These are phyloP conservation scores for Dentipellis sp. DNA, from an alignment of 768 basidiomycete species.

Conservation along the genomic window DNA sequence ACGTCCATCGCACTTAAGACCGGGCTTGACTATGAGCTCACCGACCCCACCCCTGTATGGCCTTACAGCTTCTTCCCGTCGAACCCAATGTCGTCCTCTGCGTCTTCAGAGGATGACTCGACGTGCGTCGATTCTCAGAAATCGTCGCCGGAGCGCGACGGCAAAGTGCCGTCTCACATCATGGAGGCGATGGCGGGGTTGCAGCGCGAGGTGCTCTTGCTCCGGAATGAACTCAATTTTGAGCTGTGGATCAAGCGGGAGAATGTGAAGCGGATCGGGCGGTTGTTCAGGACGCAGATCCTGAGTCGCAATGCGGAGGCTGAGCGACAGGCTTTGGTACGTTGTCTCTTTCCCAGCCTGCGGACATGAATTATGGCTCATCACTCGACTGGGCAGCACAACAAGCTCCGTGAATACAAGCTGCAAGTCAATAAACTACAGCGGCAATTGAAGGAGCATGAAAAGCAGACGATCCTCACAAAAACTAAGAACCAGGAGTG, in stretches of 20 bases:
- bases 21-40: constrained; percentile 53
- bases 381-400: constrained; percentile 43
- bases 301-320: constrained; percentile 67
- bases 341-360: constrained; percentile 16
- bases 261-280: constrained; percentile 76
- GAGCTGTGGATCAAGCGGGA: constrained; percentile 78
- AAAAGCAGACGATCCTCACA: constrained; percentile 58
- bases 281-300: constrained; percentile 66
- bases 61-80: constrained; percentile 33
- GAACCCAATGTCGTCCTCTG: constrained; percentile 15
- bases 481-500: constrained; percentile 79
- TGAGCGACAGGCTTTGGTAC: constrained; percentile 74
- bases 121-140: constrained; percentile 12
- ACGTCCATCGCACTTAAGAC: constrained; percentile 69
- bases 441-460: constrained; percentile 62
- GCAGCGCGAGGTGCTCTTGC: constrained; percentile 66
- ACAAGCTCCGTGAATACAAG: constrained; percentile 73
- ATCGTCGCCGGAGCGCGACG: constrained; percentile 3
- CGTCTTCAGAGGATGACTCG: background rate
- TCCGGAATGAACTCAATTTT: constrained; percentile 78
- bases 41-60: constrained; percentile 45
- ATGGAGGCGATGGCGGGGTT: constrained; percentile 60
- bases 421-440: constrained; percentile 58
- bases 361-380: background rate
- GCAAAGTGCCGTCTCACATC: constrained; percentile 30